A percentile compares a stretch with the other conserved stretches of the same genome.
Conservation (phyloP, 805 yeast species). For the Candida easanensis region DNA sequence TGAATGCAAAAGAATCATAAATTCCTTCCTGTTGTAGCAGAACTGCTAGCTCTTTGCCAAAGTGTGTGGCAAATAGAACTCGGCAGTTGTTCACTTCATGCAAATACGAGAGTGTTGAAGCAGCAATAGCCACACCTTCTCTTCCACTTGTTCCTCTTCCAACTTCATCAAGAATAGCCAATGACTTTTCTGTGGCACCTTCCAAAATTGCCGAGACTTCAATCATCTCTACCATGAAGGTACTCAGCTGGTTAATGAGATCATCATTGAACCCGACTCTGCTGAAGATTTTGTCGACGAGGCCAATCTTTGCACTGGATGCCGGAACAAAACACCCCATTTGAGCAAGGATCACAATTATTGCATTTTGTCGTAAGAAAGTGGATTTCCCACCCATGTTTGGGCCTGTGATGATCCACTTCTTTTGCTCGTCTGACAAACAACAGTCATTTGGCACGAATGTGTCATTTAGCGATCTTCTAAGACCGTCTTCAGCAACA, state of each 20-base stretch:
- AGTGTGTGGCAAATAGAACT: slow-evolving; percentile 93
- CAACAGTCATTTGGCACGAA: slow-evolving; percentile 86
- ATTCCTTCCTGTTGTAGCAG: slow-evolving; percentile 56
- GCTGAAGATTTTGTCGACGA: slow-evolving; percentile 89
- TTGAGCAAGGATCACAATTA: slow-evolving; percentile 81
- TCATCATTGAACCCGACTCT: slow-evolving; percentile 98
- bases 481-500: slow-evolving; percentile 77
- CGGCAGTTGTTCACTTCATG: slow-evolving; percentile 69
- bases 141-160: slow-evolving; percentile 80
- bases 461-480: slow-evolving; percentile 14
- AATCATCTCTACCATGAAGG: slow-evolving; percentile 95
- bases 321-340: slow-evolving; percentile 89
- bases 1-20: slow-evolving; percentile 79
- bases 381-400: slow-evolving; percentile 98
- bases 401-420: slow-evolving; percentile 88
- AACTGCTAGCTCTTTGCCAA: slow-evolving; percentile 80
- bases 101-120: slow-evolving; percentile 87
- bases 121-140: slow-evolving; percentile 97
- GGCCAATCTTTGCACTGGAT: slow-evolving; percentile 67
- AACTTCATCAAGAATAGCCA: slow-evolving; percentile 90
- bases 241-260: slow-evolving; percentile 90
- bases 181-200: slow-evolving; percentile 72
- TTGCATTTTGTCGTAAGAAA: slow-evolving; percentile 85
- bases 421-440: slow-evolving; percentile 50
- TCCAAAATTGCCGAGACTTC: slow-evolving; percentile 86